phyloP scores from a whole-genome alignment of 2,329 filamentous ascomycete species.

The Aureobasidium sp. region DNA sequence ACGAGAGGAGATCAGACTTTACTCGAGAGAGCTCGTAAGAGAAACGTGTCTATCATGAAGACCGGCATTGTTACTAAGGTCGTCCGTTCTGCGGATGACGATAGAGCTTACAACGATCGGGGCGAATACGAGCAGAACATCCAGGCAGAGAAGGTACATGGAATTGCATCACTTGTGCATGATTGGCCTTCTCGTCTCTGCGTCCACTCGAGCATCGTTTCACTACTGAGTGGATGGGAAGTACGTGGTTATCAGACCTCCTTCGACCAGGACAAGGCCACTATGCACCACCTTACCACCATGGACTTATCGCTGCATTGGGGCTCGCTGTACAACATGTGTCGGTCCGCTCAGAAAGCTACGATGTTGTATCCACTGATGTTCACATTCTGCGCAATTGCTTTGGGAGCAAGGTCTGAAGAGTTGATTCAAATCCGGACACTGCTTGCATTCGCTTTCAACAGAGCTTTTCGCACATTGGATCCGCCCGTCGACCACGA shows the following conservation, averaged over 20 bases:
- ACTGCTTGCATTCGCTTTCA: constrained; percentile 12
- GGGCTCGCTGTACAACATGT: neutral
- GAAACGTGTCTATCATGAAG: neutral
- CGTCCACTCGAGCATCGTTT: neutral
- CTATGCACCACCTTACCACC: neutral
- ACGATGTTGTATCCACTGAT: neutral
- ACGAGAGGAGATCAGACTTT: neutral
- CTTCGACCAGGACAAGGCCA: neutral
- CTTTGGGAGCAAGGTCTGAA: neutral
- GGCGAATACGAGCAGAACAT: neutral
- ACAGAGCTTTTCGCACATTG: too few species aligned
- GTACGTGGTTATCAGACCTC: neutral
- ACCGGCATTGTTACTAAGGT: neutral
- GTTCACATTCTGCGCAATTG: neutral
- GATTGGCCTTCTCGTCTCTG: neutral
- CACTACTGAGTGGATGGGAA: neutral
- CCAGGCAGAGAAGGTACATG: neutral
- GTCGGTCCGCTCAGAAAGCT: neutral
- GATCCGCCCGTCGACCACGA: too few species aligned
- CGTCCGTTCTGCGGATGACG: neutral
- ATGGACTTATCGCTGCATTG: neutral
- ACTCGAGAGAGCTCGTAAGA: neutral
- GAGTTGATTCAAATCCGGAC: neutral
- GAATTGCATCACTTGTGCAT: neutral
- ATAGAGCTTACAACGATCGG: neutral